A percentile compares a stretch with the other conserved stretches of the same genome.
These are phyloP conservation scores for Neolecta irregularis DNA, from an alignment of 1,139 yeast genomes.

Conservation along the genomic window DNA sequence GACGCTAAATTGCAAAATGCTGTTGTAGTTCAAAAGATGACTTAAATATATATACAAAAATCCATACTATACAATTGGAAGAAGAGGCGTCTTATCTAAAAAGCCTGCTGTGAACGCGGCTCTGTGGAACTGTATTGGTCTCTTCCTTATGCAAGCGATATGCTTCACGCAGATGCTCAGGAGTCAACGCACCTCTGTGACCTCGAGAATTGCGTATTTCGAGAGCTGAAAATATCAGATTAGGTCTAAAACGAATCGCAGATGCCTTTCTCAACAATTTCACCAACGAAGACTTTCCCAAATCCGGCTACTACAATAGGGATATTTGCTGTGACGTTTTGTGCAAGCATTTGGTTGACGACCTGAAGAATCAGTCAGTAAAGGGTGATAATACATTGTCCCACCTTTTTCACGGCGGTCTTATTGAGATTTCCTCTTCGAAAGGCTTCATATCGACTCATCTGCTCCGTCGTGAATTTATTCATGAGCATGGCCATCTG, in stretches of 20 bases:
- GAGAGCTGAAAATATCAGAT: conserved; percentile 14
- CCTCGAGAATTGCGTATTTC: conserved; percentile 14
- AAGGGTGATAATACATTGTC: conserved; percentile 1
- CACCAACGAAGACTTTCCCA: conserved; percentile 78
- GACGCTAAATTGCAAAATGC: conserved; percentile 71
- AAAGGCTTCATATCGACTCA: conserved; percentile 76
- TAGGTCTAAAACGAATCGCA: conserved; percentile 28
- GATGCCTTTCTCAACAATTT: conserved; percentile 67
- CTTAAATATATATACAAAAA: conserved; percentile 5
- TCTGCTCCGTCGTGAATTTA: conserved; percentile 64
- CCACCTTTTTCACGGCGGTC: conserved; percentile 51
- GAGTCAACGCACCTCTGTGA: conserved; percentile 46
- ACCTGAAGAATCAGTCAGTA: conserved; percentile 20
- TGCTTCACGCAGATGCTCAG: conserved; percentile 79
- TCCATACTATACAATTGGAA: neutral
- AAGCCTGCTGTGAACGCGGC: conserved; percentile 1
- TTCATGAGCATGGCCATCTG: no score
- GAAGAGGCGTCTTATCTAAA: conserved; percentile 5
- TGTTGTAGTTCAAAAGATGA: conserved; percentile 83
- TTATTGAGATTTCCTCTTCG: conserved; percentile 71
- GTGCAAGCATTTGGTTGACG: conserved; percentile 66
- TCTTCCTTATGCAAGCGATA: conserved; percentile 62
- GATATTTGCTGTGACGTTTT: conserved; percentile 67
- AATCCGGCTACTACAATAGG: conserved; percentile 76
- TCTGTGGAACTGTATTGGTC: conserved; percentile 40